These are phyloP conservation scores for Pythium graminicola DNA, from an alignment of 352 stramenopile species.

Conservation along the genomic window DNA sequence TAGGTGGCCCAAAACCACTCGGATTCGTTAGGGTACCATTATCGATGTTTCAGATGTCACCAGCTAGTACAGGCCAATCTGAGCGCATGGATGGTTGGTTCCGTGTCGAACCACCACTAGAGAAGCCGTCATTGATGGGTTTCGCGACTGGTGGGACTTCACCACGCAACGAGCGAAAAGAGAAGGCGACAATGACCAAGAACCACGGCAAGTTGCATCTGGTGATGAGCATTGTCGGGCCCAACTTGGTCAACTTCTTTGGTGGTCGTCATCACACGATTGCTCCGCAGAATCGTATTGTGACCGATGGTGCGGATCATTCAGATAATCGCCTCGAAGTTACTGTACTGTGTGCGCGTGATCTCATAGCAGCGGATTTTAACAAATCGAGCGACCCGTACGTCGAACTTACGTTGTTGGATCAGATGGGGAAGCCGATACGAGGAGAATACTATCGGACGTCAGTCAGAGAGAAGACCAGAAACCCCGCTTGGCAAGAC, in stretches of 20 bases:
- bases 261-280: conserved; percentile 34
- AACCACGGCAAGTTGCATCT: conserved; percentile 56
- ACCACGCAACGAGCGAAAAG: conserved; percentile 21
- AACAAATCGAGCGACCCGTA: conserved; percentile 63
- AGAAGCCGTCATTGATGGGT: conserved; percentile 8
- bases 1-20: conserved; percentile 43
- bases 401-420: conserved; percentile 51
- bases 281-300: conserved; percentile 32
- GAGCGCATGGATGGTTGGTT: conserved; percentile 65
- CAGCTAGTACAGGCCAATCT: conserved; percentile 47
- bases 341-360: conserved; percentile 38
- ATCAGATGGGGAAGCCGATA: conserved; percentile 44
- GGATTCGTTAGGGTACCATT: conserved; percentile 54
- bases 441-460: conserved; percentile 46
- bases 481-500: conserved; percentile 50
- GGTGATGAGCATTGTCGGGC: conserved; percentile 53
- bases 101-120: conserved; percentile 40
- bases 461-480: conserved; percentile 44
- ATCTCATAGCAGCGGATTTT: conserved; percentile 47
- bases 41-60: conserved; percentile 55
- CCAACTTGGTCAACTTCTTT: conserved; percentile 65
- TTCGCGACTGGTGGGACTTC: conserved; percentile 18
- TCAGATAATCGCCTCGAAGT: conserved; percentile 69
- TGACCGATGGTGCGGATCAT: conserved; percentile 43
- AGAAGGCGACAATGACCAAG: conserved; percentile 38